Conservation (phyloP, 179 eudicot genomes). For the Pouteria campechiana region DNA sequence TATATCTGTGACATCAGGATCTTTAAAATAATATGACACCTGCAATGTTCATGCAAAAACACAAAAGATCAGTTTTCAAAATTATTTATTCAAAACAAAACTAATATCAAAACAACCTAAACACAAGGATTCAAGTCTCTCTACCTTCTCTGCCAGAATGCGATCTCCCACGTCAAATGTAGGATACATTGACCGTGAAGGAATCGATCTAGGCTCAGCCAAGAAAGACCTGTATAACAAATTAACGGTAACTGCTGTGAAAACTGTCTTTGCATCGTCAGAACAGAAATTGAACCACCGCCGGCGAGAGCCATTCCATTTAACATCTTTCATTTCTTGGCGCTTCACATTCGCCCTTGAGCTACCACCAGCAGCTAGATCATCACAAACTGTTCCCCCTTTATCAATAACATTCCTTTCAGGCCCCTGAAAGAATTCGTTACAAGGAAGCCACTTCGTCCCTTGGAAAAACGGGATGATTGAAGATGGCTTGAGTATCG, state of each 20-base stretch:
- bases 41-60: slow-evolving; percentile 18
- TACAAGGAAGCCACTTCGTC: slow-evolving; percentile 67
- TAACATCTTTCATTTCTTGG: too few relatives aligned
- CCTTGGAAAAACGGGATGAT: slow-evolving; percentile 50
- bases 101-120: not conserved
- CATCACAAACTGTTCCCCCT: slow-evolving; percentile 25
- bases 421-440: slow-evolving; percentile 24
- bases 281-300: slow-evolving; percentile 32
- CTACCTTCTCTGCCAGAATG: slow-evolving; percentile 83
- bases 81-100: not conserved
- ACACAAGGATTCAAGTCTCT: not conserved
- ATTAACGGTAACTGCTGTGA: slow-evolving; percentile 65
- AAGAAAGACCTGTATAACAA: slow-evolving; percentile 54
- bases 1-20: slow-evolving; percentile 59
- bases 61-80: not conserved
- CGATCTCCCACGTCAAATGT: slow-evolving; percentile 87
- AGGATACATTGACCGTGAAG: slow-evolving; percentile 74
- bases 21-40: slow-evolving; percentile 59
- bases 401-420: slow-evolving; percentile 32
- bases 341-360: too few relatives aligned
- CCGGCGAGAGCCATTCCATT: too few relatives aligned
- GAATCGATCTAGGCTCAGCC: slow-evolving; percentile 81
- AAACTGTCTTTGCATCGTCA: slow-evolving; percentile 74
- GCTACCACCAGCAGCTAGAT: not conserved
- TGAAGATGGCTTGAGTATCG: slow-evolving; percentile 30